These are phyloP conservation scores for Reutealis trisperma DNA, from an alignment of 345 rosid genomes.

Conservation along the genomic window DNA sequence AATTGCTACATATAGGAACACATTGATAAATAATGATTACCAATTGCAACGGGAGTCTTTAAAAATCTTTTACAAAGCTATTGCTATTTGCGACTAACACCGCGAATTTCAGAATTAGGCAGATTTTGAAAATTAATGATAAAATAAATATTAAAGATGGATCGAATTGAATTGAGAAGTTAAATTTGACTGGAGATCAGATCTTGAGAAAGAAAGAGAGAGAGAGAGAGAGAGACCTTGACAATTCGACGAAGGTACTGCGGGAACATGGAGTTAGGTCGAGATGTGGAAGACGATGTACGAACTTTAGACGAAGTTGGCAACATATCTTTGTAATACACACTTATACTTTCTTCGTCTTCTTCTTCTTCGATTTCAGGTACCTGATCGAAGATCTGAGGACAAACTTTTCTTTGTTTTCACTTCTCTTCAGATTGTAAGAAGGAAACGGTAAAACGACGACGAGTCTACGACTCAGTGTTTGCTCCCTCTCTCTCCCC, in stretches of 20 bases:
- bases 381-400: slow-evolving; percentile 41
- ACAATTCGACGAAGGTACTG: slow-evolving; percentile 94
- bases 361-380: neutral
- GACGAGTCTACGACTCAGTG: slow-evolving; percentile 6
- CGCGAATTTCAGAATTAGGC: neutral
- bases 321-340: slow-evolving; percentile 47
- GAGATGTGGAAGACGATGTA: slow-evolving; percentile 70
- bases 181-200: slow-evolving; percentile 28
- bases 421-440: slow-evolving; percentile 12
- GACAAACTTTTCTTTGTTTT: slow-evolving; percentile 1
- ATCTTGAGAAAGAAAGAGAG: slow-evolving; percentile 17
- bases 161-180: neutral
- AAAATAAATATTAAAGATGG: neutral
- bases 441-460: slow-evolving; percentile 29
- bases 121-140: neutral
- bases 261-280: slow-evolving; percentile 65
- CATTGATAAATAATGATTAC: too few species aligned
- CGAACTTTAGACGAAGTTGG: slow-evolving; percentile 81
- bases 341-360: slow-evolving; percentile 4
- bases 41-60: too few species aligned
- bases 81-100: neutral
- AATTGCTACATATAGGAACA: neutral
- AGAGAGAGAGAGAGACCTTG: slow-evolving; percentile 57
- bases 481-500: neutral
- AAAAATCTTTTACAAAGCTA: too few species aligned